phyloP scores from a whole-genome alignment of 257 asterid genomes.

The Parsonsia alboflavescens region DNA sequence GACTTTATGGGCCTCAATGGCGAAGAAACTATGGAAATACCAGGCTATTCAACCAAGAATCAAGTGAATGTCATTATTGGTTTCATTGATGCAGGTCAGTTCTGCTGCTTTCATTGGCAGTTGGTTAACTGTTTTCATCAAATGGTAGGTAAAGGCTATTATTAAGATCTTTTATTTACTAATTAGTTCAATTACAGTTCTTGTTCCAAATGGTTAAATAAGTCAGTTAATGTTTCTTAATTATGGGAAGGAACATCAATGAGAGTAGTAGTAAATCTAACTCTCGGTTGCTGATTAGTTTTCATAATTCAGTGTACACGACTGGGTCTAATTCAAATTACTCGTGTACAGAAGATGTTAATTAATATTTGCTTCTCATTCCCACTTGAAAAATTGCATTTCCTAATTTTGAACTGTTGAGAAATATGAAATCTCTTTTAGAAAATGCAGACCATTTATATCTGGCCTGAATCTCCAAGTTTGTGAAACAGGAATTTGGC shows the following conservation, averaged over 20 bases:
- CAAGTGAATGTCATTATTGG: constrained; percentile 91
- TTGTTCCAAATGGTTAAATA: neutral
- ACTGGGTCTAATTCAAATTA: neutral
- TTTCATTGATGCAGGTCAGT: constrained; percentile 81
- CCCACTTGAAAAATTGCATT: neutral
- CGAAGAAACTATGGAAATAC: constrained; percentile 85
- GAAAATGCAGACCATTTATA: neutral
- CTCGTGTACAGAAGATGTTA: neutral
- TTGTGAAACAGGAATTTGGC: constrained; percentile 76
- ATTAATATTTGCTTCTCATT: neutral
- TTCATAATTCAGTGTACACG: neutral
- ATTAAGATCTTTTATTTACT: neutral
- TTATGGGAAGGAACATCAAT: neutral
- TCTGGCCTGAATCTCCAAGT: neutral
- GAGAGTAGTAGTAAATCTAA: neutral
- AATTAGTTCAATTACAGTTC: neutral
- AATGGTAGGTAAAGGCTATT: neutral
- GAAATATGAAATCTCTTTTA: neutral
- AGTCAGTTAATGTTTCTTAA: neutral
- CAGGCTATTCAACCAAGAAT: constrained; percentile 86
- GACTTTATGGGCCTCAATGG: constrained; percentile 88
- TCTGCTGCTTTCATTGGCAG: neutral
- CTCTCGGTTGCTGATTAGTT: neutral
- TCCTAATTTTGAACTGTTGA: neutral
- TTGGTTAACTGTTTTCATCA: neutral